Conservation (phyloP, 495 filamentous ascomycete species). For the Thermochaetoides thermophila region DNA sequence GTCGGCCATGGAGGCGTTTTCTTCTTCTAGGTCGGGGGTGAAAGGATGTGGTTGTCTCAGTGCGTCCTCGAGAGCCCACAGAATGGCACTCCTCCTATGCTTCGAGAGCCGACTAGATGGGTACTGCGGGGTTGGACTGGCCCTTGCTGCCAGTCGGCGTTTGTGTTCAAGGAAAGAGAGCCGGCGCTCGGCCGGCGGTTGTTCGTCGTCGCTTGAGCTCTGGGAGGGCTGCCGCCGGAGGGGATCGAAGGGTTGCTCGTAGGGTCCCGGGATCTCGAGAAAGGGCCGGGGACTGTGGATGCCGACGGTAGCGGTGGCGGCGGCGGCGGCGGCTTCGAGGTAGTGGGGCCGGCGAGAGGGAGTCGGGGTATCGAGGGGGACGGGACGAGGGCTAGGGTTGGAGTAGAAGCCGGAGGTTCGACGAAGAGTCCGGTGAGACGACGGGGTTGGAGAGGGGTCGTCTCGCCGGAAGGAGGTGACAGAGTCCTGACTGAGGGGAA, state of each 20-base stretch:
- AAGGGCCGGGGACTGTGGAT: slow-evolving; percentile 20
- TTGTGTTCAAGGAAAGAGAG: too few relatives aligned
- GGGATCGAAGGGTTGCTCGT: slow-evolving; percentile 9
- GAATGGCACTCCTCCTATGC: slow-evolving; percentile 51
- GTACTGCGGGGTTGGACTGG: slow-evolving; percentile 16
- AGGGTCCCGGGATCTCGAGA: slow-evolving; percentile 16
- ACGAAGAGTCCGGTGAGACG: slow-evolving; percentile 28
- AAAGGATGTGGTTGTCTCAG: slow-evolving; percentile 72
- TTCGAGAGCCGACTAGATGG: slow-evolving; percentile 28
- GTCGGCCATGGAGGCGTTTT: slow-evolving; percentile 91
- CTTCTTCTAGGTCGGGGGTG: slow-evolving; percentile 70
- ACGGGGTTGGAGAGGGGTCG: slow-evolving; percentile 23
- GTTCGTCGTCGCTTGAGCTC: slow-evolving; percentile 27
- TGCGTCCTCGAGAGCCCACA: slow-evolving; percentile 83
- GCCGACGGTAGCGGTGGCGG: too few relatives aligned
- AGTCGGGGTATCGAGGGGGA: slow-evolving; percentile 13
- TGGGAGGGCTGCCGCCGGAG: slow-evolving; percentile 29
- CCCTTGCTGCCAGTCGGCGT: too few relatives aligned
- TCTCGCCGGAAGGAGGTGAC: slow-evolving; percentile 14
- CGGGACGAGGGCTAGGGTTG: slow-evolving; percentile 30
- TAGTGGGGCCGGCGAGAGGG: slow-evolving; percentile 21
- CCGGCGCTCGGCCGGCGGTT: slow-evolving; percentile 19
- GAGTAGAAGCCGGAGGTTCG: slow-evolving; percentile 32
- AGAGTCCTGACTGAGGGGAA: slow-evolving; percentile 16
- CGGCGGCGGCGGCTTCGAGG: slow-evolving; percentile 21